A percentile compares a stretch with the other conserved stretches of the same genome.
Evolutionary conservation across 140 eudicot genomes (phyloP).

Genomic region (Erigeron philadelphicus): DNA sequence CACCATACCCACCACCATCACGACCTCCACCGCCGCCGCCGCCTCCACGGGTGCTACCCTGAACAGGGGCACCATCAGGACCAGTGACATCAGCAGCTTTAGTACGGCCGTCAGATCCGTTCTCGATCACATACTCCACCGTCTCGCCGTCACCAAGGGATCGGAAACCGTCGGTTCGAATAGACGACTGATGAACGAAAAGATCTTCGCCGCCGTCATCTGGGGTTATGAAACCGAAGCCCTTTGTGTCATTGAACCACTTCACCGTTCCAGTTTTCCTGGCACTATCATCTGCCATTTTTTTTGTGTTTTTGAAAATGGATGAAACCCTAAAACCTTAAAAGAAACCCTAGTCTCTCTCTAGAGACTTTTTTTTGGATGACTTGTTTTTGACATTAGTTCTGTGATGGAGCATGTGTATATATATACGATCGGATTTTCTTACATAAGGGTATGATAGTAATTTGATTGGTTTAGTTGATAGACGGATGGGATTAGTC

Average conservation of each 20-base stretch:
- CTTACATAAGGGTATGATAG: too few species aligned
- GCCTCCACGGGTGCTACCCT: slow-evolving; percentile 33
- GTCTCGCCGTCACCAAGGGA: slow-evolving; percentile 34
- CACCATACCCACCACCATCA: slow-evolving; percentile 25
- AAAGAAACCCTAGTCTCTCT: slow-evolving; percentile 25
- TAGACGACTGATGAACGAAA: slow-evolving; percentile 34
- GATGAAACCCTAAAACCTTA: slow-evolving; percentile 9
- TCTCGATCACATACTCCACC: slow-evolving; percentile 33
- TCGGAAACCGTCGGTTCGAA: slow-evolving; percentile 28
- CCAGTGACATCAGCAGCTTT: slow-evolving; percentile 39
- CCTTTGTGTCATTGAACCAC: slow-evolving; percentile 37
- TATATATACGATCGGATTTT: too few species aligned
- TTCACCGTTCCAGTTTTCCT: slow-evolving; percentile 35
- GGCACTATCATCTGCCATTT: slow-evolving; percentile 28
- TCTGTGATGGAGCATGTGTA: too few species aligned
- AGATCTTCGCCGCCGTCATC: slow-evolving; percentile 37
- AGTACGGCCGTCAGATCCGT: slow-evolving; percentile 33
- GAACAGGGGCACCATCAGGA: slow-evolving; percentile 31
- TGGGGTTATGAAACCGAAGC: slow-evolving; percentile 35
- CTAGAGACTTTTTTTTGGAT: not conserved
- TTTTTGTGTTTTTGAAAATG: not conserved
- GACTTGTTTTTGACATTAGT: too few species aligned
- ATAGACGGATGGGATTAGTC: too few species aligned
- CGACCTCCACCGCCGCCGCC: slow-evolving; percentile 26
- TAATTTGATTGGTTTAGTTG: too few species aligned